Evolutionary conservation across 306 rosid species (phyloP).

Genomic region (Crotalaria pallida): DNA sequence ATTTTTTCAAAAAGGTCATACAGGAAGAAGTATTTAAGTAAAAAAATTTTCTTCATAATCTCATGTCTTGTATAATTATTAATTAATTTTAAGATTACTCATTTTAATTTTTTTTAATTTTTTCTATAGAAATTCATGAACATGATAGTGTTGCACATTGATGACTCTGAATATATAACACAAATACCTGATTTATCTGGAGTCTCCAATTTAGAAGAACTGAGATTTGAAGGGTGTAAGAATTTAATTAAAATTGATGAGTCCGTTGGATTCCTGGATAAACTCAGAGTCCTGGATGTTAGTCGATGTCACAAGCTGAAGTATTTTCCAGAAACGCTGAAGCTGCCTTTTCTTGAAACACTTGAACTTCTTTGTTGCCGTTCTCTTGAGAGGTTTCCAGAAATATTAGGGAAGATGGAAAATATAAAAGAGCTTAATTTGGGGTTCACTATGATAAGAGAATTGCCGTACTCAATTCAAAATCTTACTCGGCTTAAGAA

Average conservation of each 20-base stretch:
- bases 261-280: not conserved
- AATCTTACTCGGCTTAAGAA: not conserved
- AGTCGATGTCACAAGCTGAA: not conserved
- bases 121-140: not conserved
- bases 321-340: not conserved
- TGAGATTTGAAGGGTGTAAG: not conserved
- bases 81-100: not conserved
- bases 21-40: too few relatives aligned
- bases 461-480: not conserved
- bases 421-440: not conserved
- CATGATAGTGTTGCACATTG: not conserved
- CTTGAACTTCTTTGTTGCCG: not conserved
- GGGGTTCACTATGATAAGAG: not conserved
- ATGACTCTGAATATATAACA: not conserved
- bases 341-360: not conserved
- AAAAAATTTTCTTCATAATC: too few relatives aligned
- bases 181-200: constrained; percentile 7
- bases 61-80: not conserved
- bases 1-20: too few relatives aligned
- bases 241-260: not conserved
- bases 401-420: not conserved
- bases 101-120: not conserved
- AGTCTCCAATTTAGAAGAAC: not conserved
- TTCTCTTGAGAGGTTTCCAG: not conserved
- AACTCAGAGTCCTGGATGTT: not conserved